A percentile compares a stretch with the other conserved stretches of the same genome.
Conservation (phyloP, 164 flowering plant genomes). For the Magnolia sinica region DNA sequence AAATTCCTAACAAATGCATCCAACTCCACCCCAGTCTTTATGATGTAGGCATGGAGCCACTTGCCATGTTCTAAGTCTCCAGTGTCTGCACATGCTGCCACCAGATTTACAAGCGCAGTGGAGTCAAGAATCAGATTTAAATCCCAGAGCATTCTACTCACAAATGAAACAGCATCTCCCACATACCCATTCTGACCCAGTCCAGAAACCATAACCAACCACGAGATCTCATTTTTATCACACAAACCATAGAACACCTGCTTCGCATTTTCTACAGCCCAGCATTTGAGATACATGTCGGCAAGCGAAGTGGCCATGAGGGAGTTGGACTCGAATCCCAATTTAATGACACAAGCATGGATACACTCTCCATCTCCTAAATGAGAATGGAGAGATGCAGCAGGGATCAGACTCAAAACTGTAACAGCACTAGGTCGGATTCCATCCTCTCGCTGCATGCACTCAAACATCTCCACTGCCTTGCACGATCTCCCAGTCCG, state of each 20-base stretch:
- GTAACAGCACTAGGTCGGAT: slow-evolving; percentile 13
- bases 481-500: slow-evolving; percentile 1
- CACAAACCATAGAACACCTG: slow-evolving; percentile 13
- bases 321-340: slow-evolving; percentile 12
- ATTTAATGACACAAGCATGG: slow-evolving; percentile 5
- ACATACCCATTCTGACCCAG: slow-evolving; percentile 10
- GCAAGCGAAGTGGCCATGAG: slow-evolving; percentile 14
- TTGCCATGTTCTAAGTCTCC: slow-evolving; percentile 11
- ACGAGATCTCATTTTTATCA: slow-evolving; percentile 15
- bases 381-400: not conserved
- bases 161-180: slow-evolving; percentile 8
- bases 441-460: slow-evolving; percentile 12
- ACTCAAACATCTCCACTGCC: slow-evolving; percentile 10
- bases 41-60: slow-evolving; percentile 11
- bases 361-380: slow-evolving; percentile 6
- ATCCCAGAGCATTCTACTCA: slow-evolving; percentile 7
- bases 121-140: slow-evolving; percentile 11
- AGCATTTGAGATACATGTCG: slow-evolving; percentile 14
- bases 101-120: slow-evolving; percentile 8
- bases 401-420: slow-evolving; percentile 16
- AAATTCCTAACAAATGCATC: slow-evolving; percentile 2
- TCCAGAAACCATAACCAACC: slow-evolving; percentile 20
- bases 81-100: slow-evolving; percentile 9
- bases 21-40: slow-evolving; percentile 6
- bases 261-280: not conserved